phyloP scores from a whole-genome alignment of 2,329 filamentous ascomycete genomes.

The Fusarium chaquense region DNA sequence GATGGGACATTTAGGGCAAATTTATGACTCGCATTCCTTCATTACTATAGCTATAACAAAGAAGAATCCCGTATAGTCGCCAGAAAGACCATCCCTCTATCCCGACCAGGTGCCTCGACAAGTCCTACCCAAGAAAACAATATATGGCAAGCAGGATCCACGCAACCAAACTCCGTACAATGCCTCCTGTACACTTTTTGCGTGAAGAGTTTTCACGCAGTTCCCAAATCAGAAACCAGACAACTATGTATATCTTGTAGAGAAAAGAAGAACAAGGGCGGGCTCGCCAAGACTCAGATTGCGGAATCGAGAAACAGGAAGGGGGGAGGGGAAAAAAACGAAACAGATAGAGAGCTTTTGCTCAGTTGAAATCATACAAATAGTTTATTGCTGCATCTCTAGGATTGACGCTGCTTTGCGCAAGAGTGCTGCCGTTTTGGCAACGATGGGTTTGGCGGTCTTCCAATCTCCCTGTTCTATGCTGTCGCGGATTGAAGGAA shows the following conservation, averaged over 20 bases:
- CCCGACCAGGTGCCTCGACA: conserved; percentile 22
- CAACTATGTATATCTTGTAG: conserved; percentile 37
- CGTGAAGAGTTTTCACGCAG: conserved; percentile 35
- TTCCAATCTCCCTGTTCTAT: conserved; percentile 79
- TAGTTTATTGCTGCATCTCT: conserved; percentile 41
- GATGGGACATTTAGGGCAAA: conserved; percentile 7
- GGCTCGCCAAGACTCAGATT: conserved; percentile 28
- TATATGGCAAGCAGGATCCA: conserved; percentile 39
- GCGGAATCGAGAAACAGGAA: conserved; percentile 18
- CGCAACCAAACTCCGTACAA: conserved; percentile 52
- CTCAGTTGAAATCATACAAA: conserved; percentile 36
- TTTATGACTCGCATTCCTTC: conserved; percentile 36
- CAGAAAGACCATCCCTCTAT: conserved; percentile 28
- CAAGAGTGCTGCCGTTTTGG: conserved; percentile 78
- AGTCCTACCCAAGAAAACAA: conserved; percentile 35
- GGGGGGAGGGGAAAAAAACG: conserved; percentile 3
- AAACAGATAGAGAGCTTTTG: conserved; percentile 19
- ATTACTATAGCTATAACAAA: conserved; percentile 41
- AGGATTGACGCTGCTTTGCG: conserved; percentile 64
- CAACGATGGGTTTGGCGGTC: conserved; percentile 73
- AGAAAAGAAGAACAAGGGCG: conserved; percentile 34
- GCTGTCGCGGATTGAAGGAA: conserved; percentile 85
- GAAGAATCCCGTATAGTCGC: conserved; percentile 19
- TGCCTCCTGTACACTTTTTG: conserved; percentile 49
- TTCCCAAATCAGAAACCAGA: conserved; percentile 26